Base-by-base conservation (phyloP, 2,329 filamentous ascomycete genomes). In the Cladosporium austrohemisphaericum region DNA sequence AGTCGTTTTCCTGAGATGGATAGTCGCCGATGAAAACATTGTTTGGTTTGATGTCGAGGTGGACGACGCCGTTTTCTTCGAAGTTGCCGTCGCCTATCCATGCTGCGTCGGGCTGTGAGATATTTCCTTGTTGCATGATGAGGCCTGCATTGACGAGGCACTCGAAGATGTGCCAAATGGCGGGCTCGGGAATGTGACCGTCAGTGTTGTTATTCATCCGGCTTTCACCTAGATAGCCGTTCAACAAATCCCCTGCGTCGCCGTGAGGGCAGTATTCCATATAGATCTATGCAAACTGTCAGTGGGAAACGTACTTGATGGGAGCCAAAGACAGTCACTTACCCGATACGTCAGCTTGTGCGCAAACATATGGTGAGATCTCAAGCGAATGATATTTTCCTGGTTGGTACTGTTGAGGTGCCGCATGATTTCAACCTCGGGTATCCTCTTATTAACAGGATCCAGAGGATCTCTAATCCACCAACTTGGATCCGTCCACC, bases 11-110 rank as follows among this genome's bases (percentile, higher is more conserved):
- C 16, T 37, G 16, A 20, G 16, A 5, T 16, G 35, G 35, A n/a
- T 37, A 37, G 10, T 37, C 35, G 7, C 16, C 35, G 10, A 37
- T 32, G 9, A 32, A 14, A 6, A 10, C 8, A 32, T 32, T 32
- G 76, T 95, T 90, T 0, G 91, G 91, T 73, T 96, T 96, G 78
- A 95, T 94, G 68, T 96, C 91, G 52, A 91, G 86, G 65, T 96
- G 91, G 5, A 53, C 40, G 9, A 57, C 41, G 11, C 38, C 6
- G 6, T 11, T 11, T 6, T 11, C 25, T 6, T 6, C 11, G 25
- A 26, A 26, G n/a, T n/a, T n/a, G n/a, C n/a, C n/a, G n/a, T n/a
- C n/a, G n/a, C n/a, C 14, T 2, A 8, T 18, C 54, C 52, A 56
- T 1, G 18, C 1, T 22, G 29, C 11, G 11, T 8, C 4, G 4